phyloP scores from a whole-genome alignment of 2,329 filamentous ascomycete genomes.

The Phyllosticta ampelicida region DNA sequence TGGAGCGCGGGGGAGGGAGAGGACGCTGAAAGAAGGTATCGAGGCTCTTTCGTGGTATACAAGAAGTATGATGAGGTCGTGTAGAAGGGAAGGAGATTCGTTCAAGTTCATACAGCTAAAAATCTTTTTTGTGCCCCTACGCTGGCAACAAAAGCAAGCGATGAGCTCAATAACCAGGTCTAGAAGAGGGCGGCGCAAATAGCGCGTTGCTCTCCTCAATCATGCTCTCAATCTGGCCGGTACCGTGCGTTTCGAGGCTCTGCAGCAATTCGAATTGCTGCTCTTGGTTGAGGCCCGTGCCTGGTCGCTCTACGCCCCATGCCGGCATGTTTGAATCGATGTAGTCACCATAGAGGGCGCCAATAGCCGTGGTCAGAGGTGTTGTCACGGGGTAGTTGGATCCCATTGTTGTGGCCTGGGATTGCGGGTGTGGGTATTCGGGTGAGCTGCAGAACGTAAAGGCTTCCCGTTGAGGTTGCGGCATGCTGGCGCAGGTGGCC shows the following conservation, averaged over 20 bases:
- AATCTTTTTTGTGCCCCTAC: too few relatives aligned
- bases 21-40: too few relatives aligned
- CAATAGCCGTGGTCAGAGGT: conserved; percentile 1
- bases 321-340: conserved; percentile 39
- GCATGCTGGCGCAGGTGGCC: conserved; percentile 11
- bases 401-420: background rate
- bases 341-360: conserved; percentile 22
- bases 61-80: too few relatives aligned
- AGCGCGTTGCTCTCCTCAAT: conserved; percentile 26
- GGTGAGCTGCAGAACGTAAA: background rate
- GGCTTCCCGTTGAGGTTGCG: background rate
- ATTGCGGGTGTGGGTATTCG: background rate
- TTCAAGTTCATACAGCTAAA: too few relatives aligned
- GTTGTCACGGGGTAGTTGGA: background rate
- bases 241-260: conserved; percentile 52
- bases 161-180: background rate
- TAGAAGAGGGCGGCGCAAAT: conserved; percentile 7
- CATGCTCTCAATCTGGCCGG: conserved; percentile 30
- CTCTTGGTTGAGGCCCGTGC: conserved; percentile 54
- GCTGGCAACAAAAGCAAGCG: too few relatives aligned
- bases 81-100: too few relatives aligned
- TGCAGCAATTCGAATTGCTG: conserved; percentile 79
- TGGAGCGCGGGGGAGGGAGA: too few relatives aligned
- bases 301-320: conserved; percentile 39
- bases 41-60: too few relatives aligned